These are phyloP conservation scores for Pythium apleroticum DNA, from an alignment of 352 stramenopile genomes.

Conservation along the genomic window DNA sequence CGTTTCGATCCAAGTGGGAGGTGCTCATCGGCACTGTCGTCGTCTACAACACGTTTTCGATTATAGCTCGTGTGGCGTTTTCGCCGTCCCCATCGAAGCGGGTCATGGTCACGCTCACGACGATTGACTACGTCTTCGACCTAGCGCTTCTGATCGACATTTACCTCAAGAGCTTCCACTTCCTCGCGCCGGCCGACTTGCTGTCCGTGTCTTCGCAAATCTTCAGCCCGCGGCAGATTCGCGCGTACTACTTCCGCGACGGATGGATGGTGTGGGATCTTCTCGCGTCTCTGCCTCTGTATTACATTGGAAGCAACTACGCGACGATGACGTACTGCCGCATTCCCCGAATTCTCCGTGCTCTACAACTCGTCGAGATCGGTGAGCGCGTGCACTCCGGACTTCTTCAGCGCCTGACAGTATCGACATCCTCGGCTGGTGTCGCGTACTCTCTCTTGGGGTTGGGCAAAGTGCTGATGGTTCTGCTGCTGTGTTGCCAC, in stretches of 20 bases:
- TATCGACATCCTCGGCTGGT: constrained; percentile 18
- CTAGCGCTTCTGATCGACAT: constrained; percentile 34
- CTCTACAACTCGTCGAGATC: constrained; percentile 30
- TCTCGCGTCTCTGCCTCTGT: constrained; percentile 28
- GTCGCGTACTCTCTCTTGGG: constrained; percentile 30
- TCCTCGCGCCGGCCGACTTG: constrained; percentile 24
- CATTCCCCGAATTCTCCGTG: constrained; percentile 30
- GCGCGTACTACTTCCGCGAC: constrained; percentile 29
- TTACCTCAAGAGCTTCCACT: constrained; percentile 34
- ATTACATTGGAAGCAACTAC: constrained; percentile 38
- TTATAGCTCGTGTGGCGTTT: constrained; percentile 31
- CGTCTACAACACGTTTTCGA: constrained; percentile 40
- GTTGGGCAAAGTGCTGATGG: constrained; percentile 27
- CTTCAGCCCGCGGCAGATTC: constrained; percentile 23
- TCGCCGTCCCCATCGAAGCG: constrained; percentile 16
- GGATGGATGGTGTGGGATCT: constrained; percentile 32
- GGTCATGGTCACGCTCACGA: constrained; percentile 28
- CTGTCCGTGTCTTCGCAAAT: constrained; percentile 19
- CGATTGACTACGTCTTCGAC: constrained; percentile 32
- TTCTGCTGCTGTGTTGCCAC: constrained; percentile 33
- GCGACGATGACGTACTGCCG: constrained; percentile 38
- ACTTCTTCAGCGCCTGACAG: constrained; percentile 23
- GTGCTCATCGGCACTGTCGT: constrained; percentile 28
- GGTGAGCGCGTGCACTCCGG: constrained; percentile 28
- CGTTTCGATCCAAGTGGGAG: constrained; percentile 32